A percentile compares a stretch with the other conserved stretches of the same genome.
phyloP scores from a whole-genome alignment of 2,329 filamentous ascomycete species.

The Fusarium tricinctum region DNA sequence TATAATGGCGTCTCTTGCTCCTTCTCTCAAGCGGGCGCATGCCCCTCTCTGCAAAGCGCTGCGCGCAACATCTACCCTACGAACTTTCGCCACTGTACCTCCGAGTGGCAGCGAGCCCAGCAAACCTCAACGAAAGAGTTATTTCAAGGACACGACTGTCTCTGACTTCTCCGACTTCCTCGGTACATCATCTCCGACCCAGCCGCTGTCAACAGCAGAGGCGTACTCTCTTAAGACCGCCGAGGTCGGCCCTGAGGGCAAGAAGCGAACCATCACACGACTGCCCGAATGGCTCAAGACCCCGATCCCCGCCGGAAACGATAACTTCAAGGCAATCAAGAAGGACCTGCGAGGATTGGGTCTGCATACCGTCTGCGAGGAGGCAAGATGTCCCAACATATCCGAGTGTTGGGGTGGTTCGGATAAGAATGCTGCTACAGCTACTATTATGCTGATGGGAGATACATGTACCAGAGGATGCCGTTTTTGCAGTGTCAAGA shows the following conservation, averaged over 20 bases:
- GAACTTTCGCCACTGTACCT: slow-evolving; percentile 64
- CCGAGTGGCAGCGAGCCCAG: slow-evolving; percentile 50
- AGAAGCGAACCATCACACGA: slow-evolving; percentile 76
- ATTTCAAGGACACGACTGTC: slow-evolving; percentile 72
- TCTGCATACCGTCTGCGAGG: slow-evolving; percentile 96
- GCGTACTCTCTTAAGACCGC: slow-evolving; percentile 73
- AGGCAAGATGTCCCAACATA: slow-evolving; percentile 97
- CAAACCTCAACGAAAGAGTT: slow-evolving; percentile 59
- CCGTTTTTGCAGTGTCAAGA: slow-evolving; percentile 98
- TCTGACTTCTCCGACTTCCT: slow-evolving; percentile 72
- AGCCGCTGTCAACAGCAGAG: slow-evolving; percentile 64
- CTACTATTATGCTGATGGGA: slow-evolving; percentile 99
- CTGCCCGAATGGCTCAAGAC: slow-evolving; percentile 97
- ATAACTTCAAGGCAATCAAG: slow-evolving; percentile 95
- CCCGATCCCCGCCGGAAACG: slow-evolving; percentile 83
- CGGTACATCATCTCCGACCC: slow-evolving; percentile 55
- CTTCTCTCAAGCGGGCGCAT: slow-evolving; percentile 59
- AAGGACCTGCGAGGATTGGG: slow-evolving; percentile 89
- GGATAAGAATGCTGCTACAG: slow-evolving; percentile 90
- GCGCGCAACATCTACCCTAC: slow-evolving; percentile 51
- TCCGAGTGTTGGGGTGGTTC: slow-evolving; percentile 97
- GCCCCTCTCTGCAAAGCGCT: slow-evolving; percentile 60
- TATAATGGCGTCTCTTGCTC: slow-evolving; percentile 58
- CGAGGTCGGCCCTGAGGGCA: slow-evolving; percentile 73
- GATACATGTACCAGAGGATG: slow-evolving; percentile 98